phyloP scores from a whole-genome alignment of 2,329 filamentous ascomycete species.

The Cytospora piceae region DNA sequence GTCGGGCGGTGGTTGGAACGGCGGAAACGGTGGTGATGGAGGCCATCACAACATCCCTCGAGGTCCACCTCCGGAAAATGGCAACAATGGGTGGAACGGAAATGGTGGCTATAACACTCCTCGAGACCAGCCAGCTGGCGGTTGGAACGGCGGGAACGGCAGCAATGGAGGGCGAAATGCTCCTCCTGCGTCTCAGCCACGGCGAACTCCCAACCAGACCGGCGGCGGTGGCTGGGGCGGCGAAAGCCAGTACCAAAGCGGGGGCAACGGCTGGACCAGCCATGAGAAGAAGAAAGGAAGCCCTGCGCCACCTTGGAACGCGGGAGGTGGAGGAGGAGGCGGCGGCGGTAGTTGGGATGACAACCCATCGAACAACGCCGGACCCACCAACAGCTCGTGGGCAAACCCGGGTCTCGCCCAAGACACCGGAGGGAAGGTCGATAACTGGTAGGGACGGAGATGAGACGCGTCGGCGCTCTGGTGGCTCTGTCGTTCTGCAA shows the following conservation, averaged over 20 bases:
- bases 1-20: too few species aligned
- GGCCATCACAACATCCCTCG: background rate
- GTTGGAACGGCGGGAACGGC: background rate
- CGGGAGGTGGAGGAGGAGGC: background rate
- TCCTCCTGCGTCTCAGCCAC: background rate
- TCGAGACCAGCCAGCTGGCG: background rate
- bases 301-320: background rate
- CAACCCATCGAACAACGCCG: slow-evolving; percentile 22
- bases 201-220: background rate
- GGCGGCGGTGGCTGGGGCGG: slow-evolving; percentile 8
- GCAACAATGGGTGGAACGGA: background rate
- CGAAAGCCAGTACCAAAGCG: background rate
- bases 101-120: background rate
- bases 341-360: background rate
- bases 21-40: background rate
- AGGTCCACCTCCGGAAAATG: background rate
- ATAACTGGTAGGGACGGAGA: slow-evolving; percentile 23
- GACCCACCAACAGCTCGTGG: slow-evolving; percentile 8
- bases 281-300: slow-evolving; percentile 6
- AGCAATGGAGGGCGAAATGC: background rate
- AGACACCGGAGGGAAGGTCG: slow-evolving; percentile 20
- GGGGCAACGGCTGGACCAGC: background rate
- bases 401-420: background rate
- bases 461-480: slow-evolving; percentile 14
- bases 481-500: slow-evolving; percentile 4